A percentile compares a stretch with the other conserved stretches of the same genome.
These are phyloP conservation scores for Penicillium herquei DNA, from an alignment of 495 filamentous ascomycete genomes.

Conservation along the genomic window DNA sequence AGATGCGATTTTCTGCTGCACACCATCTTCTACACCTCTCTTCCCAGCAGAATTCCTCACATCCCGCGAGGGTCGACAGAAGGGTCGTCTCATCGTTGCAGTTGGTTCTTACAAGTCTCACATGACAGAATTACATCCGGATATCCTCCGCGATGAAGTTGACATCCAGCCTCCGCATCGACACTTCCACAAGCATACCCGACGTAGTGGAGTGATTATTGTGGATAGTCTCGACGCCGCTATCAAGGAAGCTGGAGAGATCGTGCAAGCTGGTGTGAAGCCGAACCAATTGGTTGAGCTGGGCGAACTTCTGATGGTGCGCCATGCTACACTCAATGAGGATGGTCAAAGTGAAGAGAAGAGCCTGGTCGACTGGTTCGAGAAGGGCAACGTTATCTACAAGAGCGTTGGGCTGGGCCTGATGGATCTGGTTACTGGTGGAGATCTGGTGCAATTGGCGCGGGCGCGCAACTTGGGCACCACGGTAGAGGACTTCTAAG, in stretches of 20 bases:
- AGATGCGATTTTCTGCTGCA: constrained; percentile 80
- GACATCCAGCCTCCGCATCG: constrained; percentile 45
- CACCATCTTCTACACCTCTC: constrained; percentile 57
- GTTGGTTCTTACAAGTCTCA: constrained; percentile 81
- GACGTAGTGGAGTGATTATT: constrained; percentile 70
- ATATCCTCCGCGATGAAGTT: constrained; percentile 69
- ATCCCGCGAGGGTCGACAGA: constrained; percentile 63
- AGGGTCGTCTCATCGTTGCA: constrained; percentile 73
- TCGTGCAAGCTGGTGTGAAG: constrained; percentile 72
- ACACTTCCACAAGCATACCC: constrained; percentile 70
- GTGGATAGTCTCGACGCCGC: constrained; percentile 82
- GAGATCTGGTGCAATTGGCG: constrained; percentile 72
- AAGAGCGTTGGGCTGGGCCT: constrained; percentile 48
- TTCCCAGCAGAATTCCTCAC: constrained; percentile 67
- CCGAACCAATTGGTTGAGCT: constrained; percentile 78
- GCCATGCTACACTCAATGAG: constrained; percentile 40
- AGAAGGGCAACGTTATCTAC: constrained; percentile 71
- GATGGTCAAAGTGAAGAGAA: constrained; percentile 48
- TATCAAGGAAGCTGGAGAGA: constrained; percentile 82
- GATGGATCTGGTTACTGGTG: constrained; percentile 63
- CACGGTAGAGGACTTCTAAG: constrained; percentile 56
- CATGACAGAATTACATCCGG: constrained; percentile 83
- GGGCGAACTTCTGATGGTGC: constrained; percentile 79
- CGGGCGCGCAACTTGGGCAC: constrained; percentile 71
- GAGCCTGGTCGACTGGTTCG: constrained; percentile 67